Percentiles rank a stretch among this genome's conserved stretches.
These are phyloP conservation scores for Cyclotella cryptica DNA, from an alignment of 108 stramenopile species.

Conservation along the genomic window DNA sequence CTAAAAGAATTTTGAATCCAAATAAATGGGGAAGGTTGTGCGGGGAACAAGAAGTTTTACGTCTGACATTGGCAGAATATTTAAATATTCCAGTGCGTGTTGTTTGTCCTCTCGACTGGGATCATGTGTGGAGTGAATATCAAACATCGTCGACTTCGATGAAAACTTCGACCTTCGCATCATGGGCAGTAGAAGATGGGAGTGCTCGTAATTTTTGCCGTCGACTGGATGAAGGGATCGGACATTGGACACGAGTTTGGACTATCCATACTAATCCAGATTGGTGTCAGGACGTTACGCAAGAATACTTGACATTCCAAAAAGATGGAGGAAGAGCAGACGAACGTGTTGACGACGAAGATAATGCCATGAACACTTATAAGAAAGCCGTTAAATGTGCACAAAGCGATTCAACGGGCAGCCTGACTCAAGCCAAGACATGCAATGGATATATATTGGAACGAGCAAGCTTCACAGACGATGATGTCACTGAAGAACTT, in stretches of 20 bases:
- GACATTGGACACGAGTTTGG: slow-evolving; percentile 53
- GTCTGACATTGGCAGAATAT: slow-evolving; percentile 52
- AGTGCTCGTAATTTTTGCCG: slow-evolving; percentile 53
- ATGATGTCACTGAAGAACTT: slow-evolving; percentile 36
- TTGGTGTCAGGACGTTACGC: slow-evolving; percentile 52
- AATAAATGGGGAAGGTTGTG: slow-evolving; percentile 54
- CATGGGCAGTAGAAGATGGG: slow-evolving; percentile 49
- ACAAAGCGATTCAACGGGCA: slow-evolving; percentile 31
- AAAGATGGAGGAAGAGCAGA: slow-evolving; percentile 47
- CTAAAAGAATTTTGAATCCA: slow-evolving; percentile 48
- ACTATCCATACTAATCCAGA: slow-evolving; percentile 45
- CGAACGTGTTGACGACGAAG: slow-evolving; percentile 18
- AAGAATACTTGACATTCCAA: slow-evolving; percentile 35
- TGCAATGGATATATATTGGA: slow-evolving; percentile 41
- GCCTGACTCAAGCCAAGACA: slow-evolving; percentile 48
- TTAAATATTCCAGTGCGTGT: slow-evolving; percentile 47
- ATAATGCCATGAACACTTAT: slow-evolving; percentile 38
- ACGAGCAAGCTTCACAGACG: slow-evolving; percentile 34
- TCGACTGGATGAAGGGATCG: slow-evolving; percentile 62
- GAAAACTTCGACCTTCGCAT: neutral
- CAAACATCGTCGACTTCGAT: neutral
- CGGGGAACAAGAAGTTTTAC: slow-evolving; percentile 61
- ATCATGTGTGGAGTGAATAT: slow-evolving; percentile 64
- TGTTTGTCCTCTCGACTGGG: slow-evolving; percentile 56
- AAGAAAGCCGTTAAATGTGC: slow-evolving; percentile 22